Evolutionary conservation across 352 stramenopile genomes (phyloP), one percentile per base, ranked within the genome.

Genomic region (Phytophthora constricta): DNA sequence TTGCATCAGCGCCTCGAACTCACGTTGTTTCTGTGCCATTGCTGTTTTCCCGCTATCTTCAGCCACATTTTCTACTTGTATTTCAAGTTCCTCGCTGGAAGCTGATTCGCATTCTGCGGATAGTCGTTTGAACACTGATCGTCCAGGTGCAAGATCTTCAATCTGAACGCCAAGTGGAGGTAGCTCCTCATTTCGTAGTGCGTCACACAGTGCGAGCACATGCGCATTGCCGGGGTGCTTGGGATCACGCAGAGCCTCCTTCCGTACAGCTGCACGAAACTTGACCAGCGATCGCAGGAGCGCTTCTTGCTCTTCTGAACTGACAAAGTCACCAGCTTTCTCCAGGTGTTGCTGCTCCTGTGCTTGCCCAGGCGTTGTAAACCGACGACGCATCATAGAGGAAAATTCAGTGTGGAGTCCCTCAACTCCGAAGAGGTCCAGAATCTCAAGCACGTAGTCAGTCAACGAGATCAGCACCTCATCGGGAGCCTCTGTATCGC

Each of bases 341-440:
- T 31, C n/a, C n/a, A 58, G 22, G 7, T 58, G 17, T 33, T 65
- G 58, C 13, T 57, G 50, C 10, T 72, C 53, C 14, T 62, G 58
- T 1, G 84, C 19, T 49, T 83, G 74, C 27, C 27, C 27, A 47
- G 57, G 19, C 23, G 22, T 26, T 17, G 51, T 25, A 56, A 75
- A 78, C 10, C 70, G 65, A 63, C 70, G 70, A 20, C 52, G 61
- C 60, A 77, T 75, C 60, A 72, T 68, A 2, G 39, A 46, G 13
- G 68, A 77, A 70, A 91, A 95, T 47, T 90, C 84, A 1, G 62
- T 33, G 28, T 82, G 59, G 53, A 91, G 62, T 11, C 58, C 73
- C 25, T 90, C 74, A 1, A 95, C 52, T 1, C 86, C 86, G 71
- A 95, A 92, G 7, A 92, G 69, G 13, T 91, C 72, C 14, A 91